A percentile compares a stretch with the other conserved stretches of the same genome.
Conservation (phyloP, 805 yeast species). For the Nakazawaea anatomiae region DNA sequence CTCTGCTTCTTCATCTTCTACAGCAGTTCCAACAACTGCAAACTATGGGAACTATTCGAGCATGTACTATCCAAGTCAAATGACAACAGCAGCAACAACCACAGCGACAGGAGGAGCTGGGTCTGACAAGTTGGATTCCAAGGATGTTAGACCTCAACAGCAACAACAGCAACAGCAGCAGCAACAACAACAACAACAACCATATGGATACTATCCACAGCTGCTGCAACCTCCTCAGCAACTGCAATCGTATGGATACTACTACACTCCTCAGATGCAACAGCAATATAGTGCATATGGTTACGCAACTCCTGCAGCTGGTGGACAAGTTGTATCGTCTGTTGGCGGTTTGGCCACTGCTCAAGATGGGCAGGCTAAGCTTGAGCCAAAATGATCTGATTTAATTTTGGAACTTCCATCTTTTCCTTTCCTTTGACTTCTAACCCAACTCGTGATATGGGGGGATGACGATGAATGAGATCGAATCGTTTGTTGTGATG, state of each 20-base stretch:
- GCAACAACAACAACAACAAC: neutral
- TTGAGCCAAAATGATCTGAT: neutral
- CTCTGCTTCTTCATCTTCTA: conserved; percentile 6
- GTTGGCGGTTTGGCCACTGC: neutral
- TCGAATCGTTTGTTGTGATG: no score
- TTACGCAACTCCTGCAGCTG: conserved; percentile 3
- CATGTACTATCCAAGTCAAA: conserved; percentile 6
- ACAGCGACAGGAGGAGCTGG: neutral
- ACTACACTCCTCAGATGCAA: conserved; percentile 8
- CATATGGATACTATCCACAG: conserved; percentile 4
- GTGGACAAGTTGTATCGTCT: neutral
- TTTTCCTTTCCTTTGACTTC: no score
- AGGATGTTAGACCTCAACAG: neutral
- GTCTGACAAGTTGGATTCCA: neutral
- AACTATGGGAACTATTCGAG: conserved; percentile 2
- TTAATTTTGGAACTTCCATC: no score
- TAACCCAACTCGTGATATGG: no score
- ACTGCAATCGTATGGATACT: conserved; percentile 5
- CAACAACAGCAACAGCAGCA: neutral
- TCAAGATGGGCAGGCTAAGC: neutral
- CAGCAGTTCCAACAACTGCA: conserved; percentile 9
- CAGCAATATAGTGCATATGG: conserved; percentile 4
- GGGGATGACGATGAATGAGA: no score
- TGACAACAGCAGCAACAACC: neutral
- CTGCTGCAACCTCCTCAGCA: conserved; percentile 1